These are phyloP conservation scores for Fraxinus ornus DNA, from an alignment of 305 asterid genomes.

Conservation along the genomic window DNA sequence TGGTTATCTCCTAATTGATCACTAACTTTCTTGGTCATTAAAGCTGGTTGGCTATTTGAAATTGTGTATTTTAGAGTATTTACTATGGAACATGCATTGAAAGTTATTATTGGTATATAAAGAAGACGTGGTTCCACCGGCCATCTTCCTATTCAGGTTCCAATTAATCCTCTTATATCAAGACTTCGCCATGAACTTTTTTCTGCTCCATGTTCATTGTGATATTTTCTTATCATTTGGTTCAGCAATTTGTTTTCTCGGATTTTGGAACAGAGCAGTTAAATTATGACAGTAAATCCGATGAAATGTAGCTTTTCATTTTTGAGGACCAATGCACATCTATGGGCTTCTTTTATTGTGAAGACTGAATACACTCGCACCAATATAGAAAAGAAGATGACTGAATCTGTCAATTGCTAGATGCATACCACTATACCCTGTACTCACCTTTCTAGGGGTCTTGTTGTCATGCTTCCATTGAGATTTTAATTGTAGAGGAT, in stretches of 20 bases:
- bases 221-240: not conserved
- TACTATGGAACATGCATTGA: not conserved
- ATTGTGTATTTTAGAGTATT: not conserved
- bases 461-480: constrained; percentile 49
- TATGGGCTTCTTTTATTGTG: not conserved
- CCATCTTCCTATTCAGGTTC: not conserved
- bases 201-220: not conserved
- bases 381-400: not conserved
- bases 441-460: constrained; percentile 49
- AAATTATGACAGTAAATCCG: not conserved
- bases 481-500: constrained; percentile 51
- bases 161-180: not conserved
- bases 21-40: not conserved
- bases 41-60: not conserved
- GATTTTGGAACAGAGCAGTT: not conserved
- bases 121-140: not conserved
- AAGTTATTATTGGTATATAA: not conserved
- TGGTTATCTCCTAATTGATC: not conserved
- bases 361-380: not conserved
- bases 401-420: not conserved
- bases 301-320: not conserved
- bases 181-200: not conserved
- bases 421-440: not conserved
- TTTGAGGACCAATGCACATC: not conserved
- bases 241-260: not conserved